phyloP scores from a whole-genome alignment of 2,329 filamentous ascomycete genomes.

The Talaromyces sp. region DNA sequence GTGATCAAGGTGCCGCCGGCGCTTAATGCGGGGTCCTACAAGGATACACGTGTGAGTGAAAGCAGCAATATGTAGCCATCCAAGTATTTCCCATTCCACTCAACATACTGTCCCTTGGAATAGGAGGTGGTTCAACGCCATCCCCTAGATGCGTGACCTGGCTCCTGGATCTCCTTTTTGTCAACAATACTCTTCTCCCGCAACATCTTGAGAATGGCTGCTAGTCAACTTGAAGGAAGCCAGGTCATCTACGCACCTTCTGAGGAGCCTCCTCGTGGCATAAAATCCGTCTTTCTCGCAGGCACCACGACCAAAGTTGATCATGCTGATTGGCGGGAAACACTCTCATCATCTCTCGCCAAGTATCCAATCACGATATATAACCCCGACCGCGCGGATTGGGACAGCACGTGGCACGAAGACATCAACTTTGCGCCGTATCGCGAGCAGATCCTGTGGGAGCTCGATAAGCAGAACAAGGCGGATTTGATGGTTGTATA shows the following conservation, averaged over 20 bases:
- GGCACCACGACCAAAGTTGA: background rate
- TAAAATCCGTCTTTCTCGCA: background rate
- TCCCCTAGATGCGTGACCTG: too few species aligned
- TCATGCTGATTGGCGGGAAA: background rate
- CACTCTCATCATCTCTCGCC: background rate
- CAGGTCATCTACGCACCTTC: background rate
- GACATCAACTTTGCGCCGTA: background rate
- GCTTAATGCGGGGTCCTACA: too few species aligned
- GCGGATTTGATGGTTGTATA: background rate
- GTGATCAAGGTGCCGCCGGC: too few species aligned
- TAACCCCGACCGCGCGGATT: background rate
- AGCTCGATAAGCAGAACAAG: background rate
- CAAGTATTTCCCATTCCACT: too few species aligned
- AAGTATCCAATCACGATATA: background rate
- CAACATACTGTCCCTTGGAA: too few species aligned
- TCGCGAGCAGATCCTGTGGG: background rate
- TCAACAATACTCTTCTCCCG: too few species aligned
- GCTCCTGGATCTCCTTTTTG: too few species aligned
- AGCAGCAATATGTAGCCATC: too few species aligned
- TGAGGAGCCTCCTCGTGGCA: background rate
- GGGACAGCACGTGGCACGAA: background rate
- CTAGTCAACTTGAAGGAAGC: too few species aligned
- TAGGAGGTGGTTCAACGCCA: too few species aligned
- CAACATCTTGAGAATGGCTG: too few species aligned
- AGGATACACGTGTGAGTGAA: too few species aligned